Conservation (phyloP, 1,284 basidiomycete genomes). For the Takashimella tepidaria region DNA sequence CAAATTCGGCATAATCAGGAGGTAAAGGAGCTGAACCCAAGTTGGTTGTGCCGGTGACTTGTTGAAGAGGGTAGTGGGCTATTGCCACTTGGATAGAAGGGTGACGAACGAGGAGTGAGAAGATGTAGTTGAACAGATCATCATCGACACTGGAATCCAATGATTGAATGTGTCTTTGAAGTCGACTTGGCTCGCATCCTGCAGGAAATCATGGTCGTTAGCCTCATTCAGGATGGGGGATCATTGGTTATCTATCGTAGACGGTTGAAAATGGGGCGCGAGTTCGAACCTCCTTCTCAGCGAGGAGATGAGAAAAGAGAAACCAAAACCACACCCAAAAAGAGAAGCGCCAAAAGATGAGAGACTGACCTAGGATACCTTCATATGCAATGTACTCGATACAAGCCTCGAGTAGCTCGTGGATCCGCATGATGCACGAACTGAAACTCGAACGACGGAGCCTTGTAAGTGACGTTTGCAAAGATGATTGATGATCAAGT, state of each 20-base stretch:
- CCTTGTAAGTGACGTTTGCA: too few relatives aligned
- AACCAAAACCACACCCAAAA: too few relatives aligned
- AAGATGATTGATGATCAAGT: too few relatives aligned
- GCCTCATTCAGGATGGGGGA: too few relatives aligned
- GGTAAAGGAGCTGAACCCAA: constrained; percentile 27
- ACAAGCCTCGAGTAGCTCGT: constrained; percentile 40
- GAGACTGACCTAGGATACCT: constrained; percentile 33
- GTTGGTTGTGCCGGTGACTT: constrained; percentile 3
- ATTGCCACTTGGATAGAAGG: constrained; percentile 28
- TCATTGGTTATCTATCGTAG: background rate
- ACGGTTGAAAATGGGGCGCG: constrained; percentile 4
- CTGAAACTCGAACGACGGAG: too few relatives aligned
- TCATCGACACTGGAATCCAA: constrained; percentile 32
- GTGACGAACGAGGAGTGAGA: constrained; percentile 28
- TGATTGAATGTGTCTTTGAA: constrained; percentile 24
- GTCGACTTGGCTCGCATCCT: constrained; percentile 30
- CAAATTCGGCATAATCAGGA: constrained; percentile 16
- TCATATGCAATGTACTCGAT: constrained; percentile 41
- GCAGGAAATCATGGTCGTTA: too few relatives aligned
- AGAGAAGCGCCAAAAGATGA: too few relatives aligned
- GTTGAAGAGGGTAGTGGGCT: constrained; percentile 4
- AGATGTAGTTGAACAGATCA: constrained; percentile 37
- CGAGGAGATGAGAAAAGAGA: background rate
- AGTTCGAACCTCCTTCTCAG: constrained; percentile 14
- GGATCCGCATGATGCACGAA: constrained; percentile 35